A percentile compares a stretch with the other conserved stretches of the same genome.
Evolutionary conservation across 352 stramenopile genomes (phyloP).

Genomic region (Phytophthora ramorum): DNA sequence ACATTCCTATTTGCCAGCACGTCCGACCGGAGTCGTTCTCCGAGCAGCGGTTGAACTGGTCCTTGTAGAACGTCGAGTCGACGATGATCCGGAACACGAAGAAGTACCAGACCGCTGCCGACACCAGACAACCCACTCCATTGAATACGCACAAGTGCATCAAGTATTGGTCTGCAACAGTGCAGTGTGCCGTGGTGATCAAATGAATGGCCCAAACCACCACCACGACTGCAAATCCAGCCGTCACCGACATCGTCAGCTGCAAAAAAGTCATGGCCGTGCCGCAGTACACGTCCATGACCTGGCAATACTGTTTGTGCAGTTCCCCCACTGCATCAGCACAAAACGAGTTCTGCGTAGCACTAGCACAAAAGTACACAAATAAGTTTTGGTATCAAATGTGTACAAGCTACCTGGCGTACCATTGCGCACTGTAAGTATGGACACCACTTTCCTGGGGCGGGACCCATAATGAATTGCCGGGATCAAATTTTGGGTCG

Average conservation of each 20-base stretch:
- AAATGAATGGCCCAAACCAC: constrained; percentile 61
- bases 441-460: constrained; percentile 63
- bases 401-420: neutral
- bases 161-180: constrained; percentile 70
- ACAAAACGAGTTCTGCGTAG: constrained; percentile 52
- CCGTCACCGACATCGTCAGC: constrained; percentile 57
- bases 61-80: constrained; percentile 80
- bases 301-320: constrained; percentile 78
- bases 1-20: constrained; percentile 78
- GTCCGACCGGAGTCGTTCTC: constrained; percentile 60
- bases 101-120: constrained; percentile 73
- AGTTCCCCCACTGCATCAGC: constrained; percentile 61
- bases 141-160: constrained; percentile 78
- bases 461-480: constrained; percentile 83
- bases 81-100: constrained; percentile 69
- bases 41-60: constrained; percentile 78
- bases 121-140: constrained; percentile 50
- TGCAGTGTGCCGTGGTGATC: constrained; percentile 60
- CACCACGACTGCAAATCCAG: constrained; percentile 52
- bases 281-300: constrained; percentile 78
- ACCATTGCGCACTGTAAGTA: constrained; percentile 73
- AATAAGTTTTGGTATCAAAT: neutral
- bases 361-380: constrained; percentile 20
- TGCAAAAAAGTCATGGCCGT: constrained; percentile 63
- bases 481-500: constrained; percentile 67